Evolutionary conservation across 257 asterid species (phyloP), one percentile per base, ranked within the genome.

Genomic region (Perilla frutescens): DNA sequence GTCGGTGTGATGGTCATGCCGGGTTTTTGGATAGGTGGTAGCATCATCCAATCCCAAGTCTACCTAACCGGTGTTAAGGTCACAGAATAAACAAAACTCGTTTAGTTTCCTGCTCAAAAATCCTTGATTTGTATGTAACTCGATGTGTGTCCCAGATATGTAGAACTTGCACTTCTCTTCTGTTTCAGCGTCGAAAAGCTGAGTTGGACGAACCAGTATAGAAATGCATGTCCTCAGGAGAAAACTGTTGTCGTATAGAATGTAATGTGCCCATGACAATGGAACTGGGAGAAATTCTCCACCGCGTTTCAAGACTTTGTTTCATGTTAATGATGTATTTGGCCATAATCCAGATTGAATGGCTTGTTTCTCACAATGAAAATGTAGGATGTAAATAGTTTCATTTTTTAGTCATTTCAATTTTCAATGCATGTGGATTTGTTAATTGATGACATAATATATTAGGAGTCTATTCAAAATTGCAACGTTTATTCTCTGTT

Each of bases 1-100:
- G 98, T 86, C 0, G 97, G 96, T 44, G 62, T 95, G 71, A 90
- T 92, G 97, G 97, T 95, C 5, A 92, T 90, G 97, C 99, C 99
- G 1, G 99, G 99, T 7, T 95, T 95, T 73, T 92, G 97, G 96
- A 88, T 90, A 49, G 91, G 91, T n/a, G 98, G 97, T 66, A 86
- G 88, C 62, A 88, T 88, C 71, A 89, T 95, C 74, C 98, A 86
- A 77, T 77, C 96, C 77, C 96, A 87, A 83, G 99, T 92, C 75
- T 95, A 95, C 79, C 86, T 89, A 50, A 90, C 90, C 1, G 99
- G 93, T 34, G 74, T 92, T 77, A 89, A 87, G 77, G 87, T 85
- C 8, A 71, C 74, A 1, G 99, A 90, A 62, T 92, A 84, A 92
- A 47, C 9, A 20, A 20, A 20, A 20, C 56, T 3, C 56, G 26